Conservation (phyloP, 2,329 filamentous ascomycete genomes). For the Pseudogymnoascus sp. region DNA sequence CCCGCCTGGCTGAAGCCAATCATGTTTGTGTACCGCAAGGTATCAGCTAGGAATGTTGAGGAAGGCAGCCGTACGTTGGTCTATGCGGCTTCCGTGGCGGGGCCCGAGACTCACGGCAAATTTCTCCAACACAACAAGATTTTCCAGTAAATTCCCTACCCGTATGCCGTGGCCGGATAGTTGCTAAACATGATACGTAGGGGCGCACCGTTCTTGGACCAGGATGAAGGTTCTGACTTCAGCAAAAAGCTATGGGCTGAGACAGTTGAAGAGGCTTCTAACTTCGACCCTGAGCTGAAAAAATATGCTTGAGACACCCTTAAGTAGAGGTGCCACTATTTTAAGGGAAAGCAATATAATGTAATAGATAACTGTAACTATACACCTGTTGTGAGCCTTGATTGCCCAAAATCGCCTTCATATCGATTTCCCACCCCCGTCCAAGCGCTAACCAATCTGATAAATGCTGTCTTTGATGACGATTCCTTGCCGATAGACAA, state of each 20-base stretch:
- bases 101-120: neutral
- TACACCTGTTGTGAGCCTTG: slow-evolving; percentile 40
- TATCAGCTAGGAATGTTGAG: neutral
- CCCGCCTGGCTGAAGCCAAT: neutral
- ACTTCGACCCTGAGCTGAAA: neutral
- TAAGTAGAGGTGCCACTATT: too few species aligned
- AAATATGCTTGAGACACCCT: neutral
- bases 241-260: neutral
- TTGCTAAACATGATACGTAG: neutral
- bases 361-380: slow-evolving; percentile 19
- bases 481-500: slow-evolving; percentile 38
- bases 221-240: neutral
- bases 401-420: slow-evolving; percentile 43
- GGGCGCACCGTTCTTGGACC: neutral
- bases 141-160: neutral
- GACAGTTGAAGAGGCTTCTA: neutral
- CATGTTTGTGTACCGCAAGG: neutral
- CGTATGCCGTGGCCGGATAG: neutral
- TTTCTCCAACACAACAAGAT: neutral
- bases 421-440: slow-evolving; percentile 38
- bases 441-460: slow-evolving; percentile 39
- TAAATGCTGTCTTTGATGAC: slow-evolving; percentile 36
- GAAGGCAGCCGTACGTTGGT: neutral
- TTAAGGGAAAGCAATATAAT: too few species aligned
- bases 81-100: neutral